phyloP scores from a whole-genome alignment of 2,329 filamentous ascomycete genomes.

The Aureobasidium sp. region DNA sequence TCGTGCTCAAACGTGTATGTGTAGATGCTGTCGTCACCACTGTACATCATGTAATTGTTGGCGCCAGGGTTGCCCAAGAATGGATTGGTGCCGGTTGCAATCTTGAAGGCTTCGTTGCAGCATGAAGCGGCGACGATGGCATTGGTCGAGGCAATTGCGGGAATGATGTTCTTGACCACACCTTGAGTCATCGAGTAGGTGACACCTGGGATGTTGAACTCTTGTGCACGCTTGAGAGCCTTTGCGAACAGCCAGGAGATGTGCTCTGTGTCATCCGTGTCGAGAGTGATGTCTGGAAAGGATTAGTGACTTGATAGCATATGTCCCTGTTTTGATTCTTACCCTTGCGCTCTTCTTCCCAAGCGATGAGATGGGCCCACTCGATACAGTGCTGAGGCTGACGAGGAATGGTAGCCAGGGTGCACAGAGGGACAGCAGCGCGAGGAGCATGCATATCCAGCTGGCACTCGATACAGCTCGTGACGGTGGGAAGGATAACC shows the following conservation, averaged over 20 bases:
- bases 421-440: slow-evolving; percentile 92
- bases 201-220: slow-evolving; percentile 86
- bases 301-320: not conserved
- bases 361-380: slow-evolving; percentile 97
- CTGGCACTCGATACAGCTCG: slow-evolving; percentile 96
- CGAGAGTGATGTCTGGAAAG: slow-evolving; percentile 60
- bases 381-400: slow-evolving; percentile 98
- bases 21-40: slow-evolving; percentile 88
- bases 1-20: slow-evolving; percentile 96
- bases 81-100: slow-evolving; percentile 73
- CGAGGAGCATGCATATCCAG: slow-evolving; percentile 98
- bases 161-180: slow-evolving; percentile 98
- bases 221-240: slow-evolving; percentile 67
- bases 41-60: slow-evolving; percentile 96
- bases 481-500: slow-evolving; percentile 84
- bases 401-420: slow-evolving; percentile 87
- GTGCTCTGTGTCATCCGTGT: slow-evolving; percentile 94
- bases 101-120: slow-evolving; percentile 95
- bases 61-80: slow-evolving; percentile 66
- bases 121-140: slow-evolving; percentile 92
- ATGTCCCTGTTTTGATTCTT: not conserved
- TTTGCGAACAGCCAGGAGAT: slow-evolving; percentile 94
- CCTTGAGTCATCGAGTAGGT: slow-evolving; percentile 95
- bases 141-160: slow-evolving; percentile 94
- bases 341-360: slow-evolving; percentile 58